phyloP scores from a whole-genome alignment of 352 stramenopile species.

The Globisporangium abappressorium region DNA sequence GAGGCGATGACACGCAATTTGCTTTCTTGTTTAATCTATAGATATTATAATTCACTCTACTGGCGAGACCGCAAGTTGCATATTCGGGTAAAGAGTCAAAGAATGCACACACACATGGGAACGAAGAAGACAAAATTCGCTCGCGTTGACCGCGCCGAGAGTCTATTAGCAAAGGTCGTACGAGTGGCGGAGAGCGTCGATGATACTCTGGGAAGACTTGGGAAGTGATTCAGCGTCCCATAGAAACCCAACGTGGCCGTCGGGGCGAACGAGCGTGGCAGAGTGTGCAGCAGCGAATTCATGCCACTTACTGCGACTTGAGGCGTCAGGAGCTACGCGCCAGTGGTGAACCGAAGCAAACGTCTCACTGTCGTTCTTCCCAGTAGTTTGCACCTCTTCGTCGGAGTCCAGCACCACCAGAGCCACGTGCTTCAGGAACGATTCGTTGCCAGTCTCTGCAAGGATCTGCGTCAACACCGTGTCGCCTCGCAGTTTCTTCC shows the following conservation, averaged over 20 bases:
- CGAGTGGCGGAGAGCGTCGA: slow-evolving; percentile 14
- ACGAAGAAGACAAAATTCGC: neutral
- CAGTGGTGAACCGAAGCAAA: slow-evolving; percentile 38
- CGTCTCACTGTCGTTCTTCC: neutral
- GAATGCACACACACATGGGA: slow-evolving; percentile 7
- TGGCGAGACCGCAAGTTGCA: neutral
- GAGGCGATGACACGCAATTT: neutral
- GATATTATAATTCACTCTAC: slow-evolving; percentile 1
- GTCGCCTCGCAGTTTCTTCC: slow-evolving; percentile 18
- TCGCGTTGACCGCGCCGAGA: neutral
- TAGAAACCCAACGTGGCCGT: slow-evolving; percentile 72
- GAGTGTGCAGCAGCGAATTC: slow-evolving; percentile 32
- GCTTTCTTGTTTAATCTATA: neutral
- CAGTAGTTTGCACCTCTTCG: slow-evolving; percentile 12
- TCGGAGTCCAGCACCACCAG: slow-evolving; percentile 33
- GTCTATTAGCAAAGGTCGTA: slow-evolving; percentile 10
- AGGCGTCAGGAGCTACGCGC: slow-evolving; percentile 23
- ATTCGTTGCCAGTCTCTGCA: neutral
- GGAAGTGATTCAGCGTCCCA: slow-evolving; percentile 26
- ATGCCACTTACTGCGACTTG: slow-evolving; percentile 30
- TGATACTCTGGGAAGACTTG: neutral
- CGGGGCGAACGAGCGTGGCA: slow-evolving; percentile 69
- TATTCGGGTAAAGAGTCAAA: slow-evolving; percentile 1
- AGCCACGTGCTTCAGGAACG: slow-evolving; percentile 31
- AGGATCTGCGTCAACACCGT: neutral